These are phyloP conservation scores for Circinella umbellata DNA, from an alignment of 371 early-diverging fungal genomes.

Conservation along the genomic window DNA sequence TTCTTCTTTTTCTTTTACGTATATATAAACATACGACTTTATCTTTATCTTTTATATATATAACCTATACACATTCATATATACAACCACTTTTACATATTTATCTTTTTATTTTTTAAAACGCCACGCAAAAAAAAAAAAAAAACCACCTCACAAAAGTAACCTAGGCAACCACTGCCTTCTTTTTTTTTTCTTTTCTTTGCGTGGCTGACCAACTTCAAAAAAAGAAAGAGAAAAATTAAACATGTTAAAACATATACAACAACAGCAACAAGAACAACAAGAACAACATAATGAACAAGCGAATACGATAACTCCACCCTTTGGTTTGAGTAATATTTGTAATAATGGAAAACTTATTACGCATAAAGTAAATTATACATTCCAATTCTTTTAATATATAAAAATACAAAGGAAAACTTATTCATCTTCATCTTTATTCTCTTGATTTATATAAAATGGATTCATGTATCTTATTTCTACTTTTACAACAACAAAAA, in stretches of 20 bases:
- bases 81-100: background rate
- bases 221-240: background rate
- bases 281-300: background rate
- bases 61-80: no score
- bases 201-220: background rate
- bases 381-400: no score
- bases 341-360: constrained; percentile 10
- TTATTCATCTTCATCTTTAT: no score
- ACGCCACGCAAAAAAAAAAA: background rate
- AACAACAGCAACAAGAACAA: constrained; percentile 8
- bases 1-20: no score
- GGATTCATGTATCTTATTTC: no score
- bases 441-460: no score
- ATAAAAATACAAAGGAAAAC: no score
- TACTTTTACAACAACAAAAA: no score
- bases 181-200: background rate
- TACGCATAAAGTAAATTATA: constrained; percentile 2
- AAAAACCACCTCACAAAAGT: background rate
- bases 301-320: background rate
- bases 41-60: no score
- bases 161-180: constrained; percentile 9
- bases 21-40: no score
- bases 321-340: background rate
- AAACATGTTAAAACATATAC: constrained; percentile 11
- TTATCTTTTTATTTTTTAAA: background rate